Evolutionary conservation across 2,329 filamentous ascomycete species (phyloP), one percentile per base, ranked within the genome.

Genomic region (Rhytidhysteron rufulum): DNA sequence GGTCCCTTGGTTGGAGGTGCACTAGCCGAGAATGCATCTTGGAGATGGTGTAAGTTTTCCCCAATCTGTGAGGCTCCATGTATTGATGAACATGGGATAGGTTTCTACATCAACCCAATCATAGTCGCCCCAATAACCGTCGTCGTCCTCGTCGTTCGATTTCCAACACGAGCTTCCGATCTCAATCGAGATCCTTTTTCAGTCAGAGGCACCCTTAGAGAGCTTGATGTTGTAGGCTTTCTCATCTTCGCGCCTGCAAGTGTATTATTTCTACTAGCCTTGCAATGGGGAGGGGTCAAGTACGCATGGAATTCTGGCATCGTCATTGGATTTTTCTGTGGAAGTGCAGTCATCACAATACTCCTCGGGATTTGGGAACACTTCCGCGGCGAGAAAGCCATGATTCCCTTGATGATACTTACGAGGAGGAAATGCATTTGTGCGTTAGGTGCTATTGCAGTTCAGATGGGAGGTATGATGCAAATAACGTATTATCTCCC

Each of bases 1-100:
- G 70, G 68, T 0, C 69, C 70, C 0, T 43, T 73, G 3, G 44
- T 73, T 11, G 69, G 70, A 5, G 70, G 69, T 11, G 64, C 53
- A 3, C 55, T 72, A 11, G 71, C 69, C 0, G 48, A 65, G 25
- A 51, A 62, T 16, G 53, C 54, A 0, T 55, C 55, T 2, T 72
- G 69, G 69, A 54, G 67, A 25, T 71, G 67, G 65, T 65, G 62
- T 62, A 49, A 32, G 53, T 43, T 10, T 55, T 45, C 37, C 47
- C 48, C 24, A 51, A 46, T 34, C 16, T 35, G 22, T 31, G 21
- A 19, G 17, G 4, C 5, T 37, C 27, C 19, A 19, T 24, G 4
- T n/a, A 9, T 25, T 22, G 17, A 11, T 17, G 24, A 16, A 32
- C 9, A 9, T 29, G 1, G 18, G 10, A 20, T 37, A 57, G 59